Evolutionary conservation across 1,284 basidiomycete species (phyloP), one percentile per base, ranked within the genome.

Genomic region (Mixia osmundae): DNA sequence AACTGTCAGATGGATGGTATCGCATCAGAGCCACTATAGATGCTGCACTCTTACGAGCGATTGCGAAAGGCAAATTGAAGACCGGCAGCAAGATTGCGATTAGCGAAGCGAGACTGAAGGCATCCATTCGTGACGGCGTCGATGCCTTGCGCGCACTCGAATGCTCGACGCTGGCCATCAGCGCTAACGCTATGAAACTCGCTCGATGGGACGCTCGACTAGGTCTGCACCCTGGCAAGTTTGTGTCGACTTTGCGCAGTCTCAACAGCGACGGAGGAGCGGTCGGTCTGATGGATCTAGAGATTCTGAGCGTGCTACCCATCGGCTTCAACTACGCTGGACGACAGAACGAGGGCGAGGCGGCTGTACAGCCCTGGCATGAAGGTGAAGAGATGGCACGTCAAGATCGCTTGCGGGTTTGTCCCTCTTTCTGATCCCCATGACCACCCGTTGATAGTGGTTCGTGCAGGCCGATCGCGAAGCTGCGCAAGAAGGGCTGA

Each of bases 1-100:
- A 91, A 54, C 61, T 97, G 10, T 85, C 82, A 0, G 91, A 97
- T 51, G 89, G 89, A 7, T 97, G 89, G 91, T 97, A 97, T 50
- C 62, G 70, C 23, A 64, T 97, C 10, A 67, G 72, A 9, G 76
- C 80, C 0, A 8, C 3, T 26, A 44, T 82, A 4, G 87, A 95
- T 54, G 59, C 62, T 10, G 66, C 74, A 2, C 60, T 97, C 7
- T 62, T 63, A 2, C 64, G 72, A 18, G 89, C 82, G 0, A 61
- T 77, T 4, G 57, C 59, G 25, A 66, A 64, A 15, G 71, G 75
- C 0, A 62, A 65, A 30, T 65, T 97, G 31, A 59, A 61, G 19
- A 60, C 76, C 1, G 89, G 89, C 1, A 64, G 71, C 42, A 97
- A 97, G 61, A 63, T 97, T 14, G 71, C 68, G 3, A 61, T 87